Evolutionary conservation across 2,329 filamentous ascomycete species (phyloP).

Genomic region (Colletotrichum plurivorum): DNA sequence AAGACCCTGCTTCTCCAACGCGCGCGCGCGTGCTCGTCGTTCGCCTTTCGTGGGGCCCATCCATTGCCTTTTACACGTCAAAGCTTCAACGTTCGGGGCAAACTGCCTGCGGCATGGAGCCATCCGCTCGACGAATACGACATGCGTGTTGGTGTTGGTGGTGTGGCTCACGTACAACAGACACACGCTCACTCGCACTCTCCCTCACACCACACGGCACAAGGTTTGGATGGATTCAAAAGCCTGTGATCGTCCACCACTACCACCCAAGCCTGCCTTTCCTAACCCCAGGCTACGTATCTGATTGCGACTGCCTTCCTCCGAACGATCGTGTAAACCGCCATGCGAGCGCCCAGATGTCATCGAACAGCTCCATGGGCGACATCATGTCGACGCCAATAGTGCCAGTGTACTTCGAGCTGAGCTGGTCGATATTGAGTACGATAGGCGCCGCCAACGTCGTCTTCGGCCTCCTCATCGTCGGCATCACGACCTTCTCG

Average conservation of each 20-base stretch:
- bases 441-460: constrained; percentile 58
- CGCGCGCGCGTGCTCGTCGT: background rate
- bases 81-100: no score
- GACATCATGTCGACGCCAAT: constrained; percentile 28
- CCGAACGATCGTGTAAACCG: background rate
- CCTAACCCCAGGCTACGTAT: no score
- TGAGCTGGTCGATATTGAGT: constrained; percentile 61
- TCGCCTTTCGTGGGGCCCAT: background rate
- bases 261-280: no score
- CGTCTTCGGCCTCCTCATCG: constrained; percentile 54
- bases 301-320: background rate
- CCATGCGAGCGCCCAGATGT: constrained; percentile 6
- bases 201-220: background rate
- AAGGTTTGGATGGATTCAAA: constrained; percentile 2
- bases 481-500: constrained; percentile 56
- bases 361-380: background rate
- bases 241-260: constrained; percentile 1
- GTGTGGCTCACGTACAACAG: no score
- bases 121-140: no score
- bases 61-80: background rate
- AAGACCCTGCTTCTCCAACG: no score
- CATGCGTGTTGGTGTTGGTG: no score
- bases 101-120: background rate
- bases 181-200: no score
- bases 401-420: constrained; percentile 54